Evolutionary conservation across 2,329 filamentous ascomycete genomes (phyloP), one percentile per base, ranked within the genome.

Genomic region (Alternaria solani): DNA sequence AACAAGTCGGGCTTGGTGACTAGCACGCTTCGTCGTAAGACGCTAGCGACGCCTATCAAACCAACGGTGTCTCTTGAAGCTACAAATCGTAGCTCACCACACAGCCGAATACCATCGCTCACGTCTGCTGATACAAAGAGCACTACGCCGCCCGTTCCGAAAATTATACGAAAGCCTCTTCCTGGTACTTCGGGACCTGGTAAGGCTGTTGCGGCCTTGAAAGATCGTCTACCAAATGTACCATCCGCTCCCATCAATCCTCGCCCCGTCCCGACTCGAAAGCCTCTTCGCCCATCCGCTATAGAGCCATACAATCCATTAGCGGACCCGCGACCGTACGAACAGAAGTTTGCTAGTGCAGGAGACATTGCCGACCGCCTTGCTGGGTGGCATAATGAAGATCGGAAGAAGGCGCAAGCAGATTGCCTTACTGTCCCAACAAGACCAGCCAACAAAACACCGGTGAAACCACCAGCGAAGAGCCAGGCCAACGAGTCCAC

Each of bases 321-420:
- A 0, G n/a, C 44, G 0, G 57, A 57, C 23, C 55, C 48, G 5
- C 62, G 57, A 39, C 48, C 57, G 7, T 38, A 44, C 9, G 26
- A 61, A 25, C 39, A 63, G 23, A 57, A 56, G 23, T 53, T 68
- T 12, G 65, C 55, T 1, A 64, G 63, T 38, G 67, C 65, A 1
- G 46, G 57, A 20, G 64, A 62, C 2, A 69, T 71, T 14, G 65
- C 64, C 6, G 55, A 47, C 4, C 63, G 62, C 14, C 47, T 71
- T 7, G 56, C 59, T 1, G n/a, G 52, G 43, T 70, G 68, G 68
- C 61, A 69, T 16, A 57, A 23, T 14, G 61, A 62, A 18, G 55
- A 61, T 14, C 25, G 49, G 9, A 48, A 60, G 32, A 61, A 47
- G 7, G 20, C 59, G 6, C n/a, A 34, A 1, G 28, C 7, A 16